A percentile compares a stretch with the other conserved stretches of the same genome.
phyloP scores from a whole-genome alignment of 345 rosid genomes.

The Crucihimalaya himalaica region DNA sequence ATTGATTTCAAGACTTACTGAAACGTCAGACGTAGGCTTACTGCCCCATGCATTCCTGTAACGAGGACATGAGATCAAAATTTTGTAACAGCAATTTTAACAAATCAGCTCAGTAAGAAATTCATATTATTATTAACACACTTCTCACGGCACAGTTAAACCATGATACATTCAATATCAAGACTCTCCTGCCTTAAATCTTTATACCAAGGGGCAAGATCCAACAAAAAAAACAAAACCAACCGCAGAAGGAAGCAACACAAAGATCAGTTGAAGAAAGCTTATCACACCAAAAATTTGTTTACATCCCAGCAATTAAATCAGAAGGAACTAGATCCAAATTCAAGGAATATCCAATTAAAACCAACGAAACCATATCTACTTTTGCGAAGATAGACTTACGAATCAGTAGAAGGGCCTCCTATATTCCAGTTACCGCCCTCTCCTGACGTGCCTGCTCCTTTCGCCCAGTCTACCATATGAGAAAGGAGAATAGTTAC shows the following conservation, averaged over 20 bases:
- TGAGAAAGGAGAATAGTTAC: background rate
- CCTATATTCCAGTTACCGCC: conserved; percentile 65
- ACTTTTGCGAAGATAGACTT: conserved; percentile 12
- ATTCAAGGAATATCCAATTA: background rate
- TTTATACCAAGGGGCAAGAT: background rate
- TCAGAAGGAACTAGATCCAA: conserved; percentile 1
- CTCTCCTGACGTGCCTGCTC: conserved; percentile 65
- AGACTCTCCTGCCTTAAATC: conserved; percentile 18
- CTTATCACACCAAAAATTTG: background rate
- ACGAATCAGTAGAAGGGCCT: conserved; percentile 62
- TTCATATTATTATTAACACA: background rate
- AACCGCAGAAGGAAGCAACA: background rate
- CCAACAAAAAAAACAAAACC: background rate
- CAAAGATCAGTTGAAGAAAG: conserved; percentile 8
- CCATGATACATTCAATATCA: background rate
- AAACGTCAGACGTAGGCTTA: conserved; percentile 34
- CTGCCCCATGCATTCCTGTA: conserved; percentile 39
- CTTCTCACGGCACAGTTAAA: conserved; percentile 12
- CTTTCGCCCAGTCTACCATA: conserved; percentile 61
- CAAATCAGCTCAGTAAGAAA: conserved; percentile 6
- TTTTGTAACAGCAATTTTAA: background rate
- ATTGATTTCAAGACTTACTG: conserved; percentile 5
- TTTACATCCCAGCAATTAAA: background rate
- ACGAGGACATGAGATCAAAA: background rate
- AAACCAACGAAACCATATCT: background rate